Percentiles rank a stretch among this genome's conserved stretches.
These are phyloP conservation scores for Chloranthus sessilifolius DNA, from an alignment of 164 flowering plant species.

Conservation along the genomic window DNA sequence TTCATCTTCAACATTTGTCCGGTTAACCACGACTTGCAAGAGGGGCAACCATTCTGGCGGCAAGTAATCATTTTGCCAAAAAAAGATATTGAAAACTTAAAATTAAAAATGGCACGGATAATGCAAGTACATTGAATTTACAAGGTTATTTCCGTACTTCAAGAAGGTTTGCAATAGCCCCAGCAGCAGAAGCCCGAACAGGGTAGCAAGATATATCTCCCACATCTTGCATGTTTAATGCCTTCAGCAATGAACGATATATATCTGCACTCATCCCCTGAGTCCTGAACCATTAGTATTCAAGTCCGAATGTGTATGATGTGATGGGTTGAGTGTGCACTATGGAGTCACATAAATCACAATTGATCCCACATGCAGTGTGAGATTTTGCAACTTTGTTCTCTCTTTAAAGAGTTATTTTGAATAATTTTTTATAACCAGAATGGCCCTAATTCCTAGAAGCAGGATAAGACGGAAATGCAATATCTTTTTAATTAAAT, in stretches of 20 bases:
- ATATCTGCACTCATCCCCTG: slow-evolving; percentile 68
- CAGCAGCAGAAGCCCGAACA: slow-evolving; percentile 77
- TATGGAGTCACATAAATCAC: too few species aligned
- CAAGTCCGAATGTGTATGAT: background rate
- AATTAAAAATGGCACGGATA: slow-evolving; percentile 3
- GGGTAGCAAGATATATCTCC: slow-evolving; percentile 56
- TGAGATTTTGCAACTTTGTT: too few species aligned
- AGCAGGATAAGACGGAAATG: too few species aligned
- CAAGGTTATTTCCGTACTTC: slow-evolving; percentile 35
- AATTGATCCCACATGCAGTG: too few species aligned
- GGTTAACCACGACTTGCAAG: slow-evolving; percentile 47
- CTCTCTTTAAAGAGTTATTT: too few species aligned
- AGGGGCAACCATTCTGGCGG: slow-evolving; percentile 83
- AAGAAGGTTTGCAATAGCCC: slow-evolving; percentile 63
- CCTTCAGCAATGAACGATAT: slow-evolving; percentile 55
- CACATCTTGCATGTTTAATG: slow-evolving; percentile 45
- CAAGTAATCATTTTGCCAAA: slow-evolving; percentile 58
- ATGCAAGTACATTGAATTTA: background rate
- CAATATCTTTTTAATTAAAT: too few species aligned
- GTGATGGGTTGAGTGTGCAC: too few species aligned
- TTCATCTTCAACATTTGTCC: slow-evolving; percentile 46
- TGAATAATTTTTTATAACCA: too few species aligned
- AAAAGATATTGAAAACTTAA: too few species aligned
- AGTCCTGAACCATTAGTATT: slow-evolving; percentile 3
- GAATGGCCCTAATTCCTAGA: too few species aligned